A percentile compares a stretch with the other conserved stretches of the same genome.
Conservation (phyloP, 768 basidiomycete species). For the Gloeophyllum trabeum region DNA sequence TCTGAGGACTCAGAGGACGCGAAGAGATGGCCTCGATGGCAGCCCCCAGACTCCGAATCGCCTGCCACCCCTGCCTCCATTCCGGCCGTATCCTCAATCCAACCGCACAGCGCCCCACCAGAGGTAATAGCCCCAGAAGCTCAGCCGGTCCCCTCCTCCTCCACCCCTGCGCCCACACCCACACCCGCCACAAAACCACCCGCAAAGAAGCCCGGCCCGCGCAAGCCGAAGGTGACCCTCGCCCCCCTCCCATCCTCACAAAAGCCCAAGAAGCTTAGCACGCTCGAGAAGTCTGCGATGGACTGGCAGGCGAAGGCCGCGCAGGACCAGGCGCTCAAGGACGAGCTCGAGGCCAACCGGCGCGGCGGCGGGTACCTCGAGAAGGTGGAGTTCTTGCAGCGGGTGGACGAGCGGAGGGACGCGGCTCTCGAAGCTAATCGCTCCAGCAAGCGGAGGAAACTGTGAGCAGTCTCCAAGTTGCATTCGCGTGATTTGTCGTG, state of each 20-base stretch:
- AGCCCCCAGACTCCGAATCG: constrained; percentile 8
- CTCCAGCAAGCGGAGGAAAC: constrained; percentile 41
- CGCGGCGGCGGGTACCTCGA: constrained; percentile 74
- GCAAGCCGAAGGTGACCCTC: constrained; percentile 51
- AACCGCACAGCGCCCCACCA: too few species aligned
- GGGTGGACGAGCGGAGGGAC: constrained; percentile 66
- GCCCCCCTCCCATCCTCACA: constrained; percentile 35
- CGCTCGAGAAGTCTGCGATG: constrained; percentile 78
- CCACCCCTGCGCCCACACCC: constrained; percentile 8
- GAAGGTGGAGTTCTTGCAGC: constrained; percentile 71
- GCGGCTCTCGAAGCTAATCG: constrained; percentile 48
- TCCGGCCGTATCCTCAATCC: constrained; percentile 5
- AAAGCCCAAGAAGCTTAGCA: constrained; percentile 70
- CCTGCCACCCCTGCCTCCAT: constrained; percentile 2
- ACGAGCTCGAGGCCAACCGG: constrained; percentile 67
- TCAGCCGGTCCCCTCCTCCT: too few species aligned
- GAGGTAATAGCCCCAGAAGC: too few species aligned
- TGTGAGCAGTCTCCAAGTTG: too few species aligned
- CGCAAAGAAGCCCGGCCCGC: constrained; percentile 46
- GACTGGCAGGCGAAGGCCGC: constrained; percentile 58
- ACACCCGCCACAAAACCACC: constrained; percentile 6
- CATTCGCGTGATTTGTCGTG: too few species aligned
- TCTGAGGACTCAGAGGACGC: constrained; percentile 65
- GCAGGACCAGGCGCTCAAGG: constrained; percentile 31
- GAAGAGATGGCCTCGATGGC: constrained; percentile 59